Conservation (phyloP, 495 filamentous ascomycete species). For the Durotheca rogersii region DNA sequence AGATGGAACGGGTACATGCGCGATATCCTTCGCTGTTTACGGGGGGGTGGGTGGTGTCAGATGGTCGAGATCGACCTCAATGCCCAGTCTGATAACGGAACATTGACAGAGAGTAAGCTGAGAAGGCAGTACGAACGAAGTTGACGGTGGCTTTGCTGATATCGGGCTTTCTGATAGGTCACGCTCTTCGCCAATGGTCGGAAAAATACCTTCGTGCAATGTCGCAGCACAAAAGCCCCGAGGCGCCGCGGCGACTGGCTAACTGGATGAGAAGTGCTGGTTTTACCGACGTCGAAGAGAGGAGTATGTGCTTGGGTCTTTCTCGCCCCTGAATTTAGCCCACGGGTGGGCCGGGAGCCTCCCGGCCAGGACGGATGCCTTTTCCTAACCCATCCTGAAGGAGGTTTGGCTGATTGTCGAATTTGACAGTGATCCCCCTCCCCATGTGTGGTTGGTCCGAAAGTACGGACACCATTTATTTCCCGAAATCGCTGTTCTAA, state of each 20-base stretch:
- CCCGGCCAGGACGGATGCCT: not conserved
- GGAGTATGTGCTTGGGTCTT: slow-evolving; percentile 27
- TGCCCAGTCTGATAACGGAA: slow-evolving; percentile 87
- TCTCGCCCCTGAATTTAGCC: slow-evolving; percentile 5
- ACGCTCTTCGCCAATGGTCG: slow-evolving; percentile 75
- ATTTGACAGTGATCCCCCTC: slow-evolving; percentile 58
- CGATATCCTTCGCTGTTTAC: slow-evolving; percentile 64
- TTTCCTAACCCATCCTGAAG: slow-evolving; percentile 25
- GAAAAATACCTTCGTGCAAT: slow-evolving; percentile 64
- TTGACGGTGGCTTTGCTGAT: slow-evolving; percentile 4
- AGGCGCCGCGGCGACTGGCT: slow-evolving; percentile 64
- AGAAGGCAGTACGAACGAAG: not conserved
- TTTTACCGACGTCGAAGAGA: slow-evolving; percentile 68
- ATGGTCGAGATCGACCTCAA: slow-evolving; percentile 87
- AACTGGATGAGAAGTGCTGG: slow-evolving; percentile 66
- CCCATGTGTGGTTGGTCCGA: slow-evolving; percentile 75
- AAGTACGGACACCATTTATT: slow-evolving; percentile 48
- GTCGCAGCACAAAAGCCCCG: slow-evolving; percentile 67
- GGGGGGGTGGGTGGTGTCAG: slow-evolving; percentile 79
- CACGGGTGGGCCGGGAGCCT: not conserved
- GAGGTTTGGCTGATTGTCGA: slow-evolving; percentile 12
- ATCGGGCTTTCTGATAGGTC: slow-evolving; percentile 40
- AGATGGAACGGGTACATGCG: slow-evolving; percentile 79
- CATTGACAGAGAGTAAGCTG: slow-evolving; percentile 60
- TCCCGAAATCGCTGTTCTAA: too few relatives aligned